These are phyloP conservation scores for Priceomyces carsonii DNA, from an alignment of 805 yeast species.

Conservation along the genomic window DNA sequence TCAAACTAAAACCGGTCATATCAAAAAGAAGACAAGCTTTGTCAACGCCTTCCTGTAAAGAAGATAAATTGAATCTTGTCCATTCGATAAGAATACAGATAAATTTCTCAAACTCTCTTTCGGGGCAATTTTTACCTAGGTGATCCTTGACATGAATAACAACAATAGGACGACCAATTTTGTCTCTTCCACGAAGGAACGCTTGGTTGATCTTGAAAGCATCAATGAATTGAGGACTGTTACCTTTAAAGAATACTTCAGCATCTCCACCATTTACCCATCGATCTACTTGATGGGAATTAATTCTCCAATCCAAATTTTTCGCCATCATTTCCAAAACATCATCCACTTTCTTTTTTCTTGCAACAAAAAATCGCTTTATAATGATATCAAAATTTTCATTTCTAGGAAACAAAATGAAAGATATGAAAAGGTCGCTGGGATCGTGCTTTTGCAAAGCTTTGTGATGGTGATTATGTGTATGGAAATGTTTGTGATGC, in stretches of 20 bases:
- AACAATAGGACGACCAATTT: constrained; percentile 29
- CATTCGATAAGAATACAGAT: constrained; percentile 73
- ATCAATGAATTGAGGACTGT: constrained; percentile 40
- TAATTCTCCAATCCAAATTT: constrained; percentile 54
- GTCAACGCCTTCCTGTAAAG: constrained; percentile 17
- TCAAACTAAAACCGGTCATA: constrained; percentile 71
- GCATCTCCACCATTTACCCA: constrained; percentile 67
- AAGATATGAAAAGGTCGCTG: constrained; percentile 2
- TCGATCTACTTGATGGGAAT: constrained; percentile 57
- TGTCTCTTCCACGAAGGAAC: constrained; percentile 67
- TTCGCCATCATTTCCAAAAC: constrained; percentile 41
- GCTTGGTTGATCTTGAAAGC: constrained; percentile 68
- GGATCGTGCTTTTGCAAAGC: constrained; percentile 4
- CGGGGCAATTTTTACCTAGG: constrained; percentile 24
- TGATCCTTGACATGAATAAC: constrained; percentile 22
- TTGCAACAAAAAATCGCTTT: constrained; percentile 73
- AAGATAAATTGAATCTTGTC: constrained; percentile 58
- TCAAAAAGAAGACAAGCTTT: constrained; percentile 33
- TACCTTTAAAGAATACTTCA: constrained; percentile 41
- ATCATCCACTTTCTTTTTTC: constrained; percentile 74
- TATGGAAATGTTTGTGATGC: constrained; percentile 2
- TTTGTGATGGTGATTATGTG: constrained; percentile 4
- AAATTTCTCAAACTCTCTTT: constrained; percentile 52
- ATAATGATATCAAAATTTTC: constrained; percentile 77
- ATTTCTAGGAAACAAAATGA: constrained; percentile 38